These are phyloP conservation scores for Neonectria neomacrospora DNA, from an alignment of 2,329 filamentous ascomycete genomes.

Conservation along the genomic window DNA sequence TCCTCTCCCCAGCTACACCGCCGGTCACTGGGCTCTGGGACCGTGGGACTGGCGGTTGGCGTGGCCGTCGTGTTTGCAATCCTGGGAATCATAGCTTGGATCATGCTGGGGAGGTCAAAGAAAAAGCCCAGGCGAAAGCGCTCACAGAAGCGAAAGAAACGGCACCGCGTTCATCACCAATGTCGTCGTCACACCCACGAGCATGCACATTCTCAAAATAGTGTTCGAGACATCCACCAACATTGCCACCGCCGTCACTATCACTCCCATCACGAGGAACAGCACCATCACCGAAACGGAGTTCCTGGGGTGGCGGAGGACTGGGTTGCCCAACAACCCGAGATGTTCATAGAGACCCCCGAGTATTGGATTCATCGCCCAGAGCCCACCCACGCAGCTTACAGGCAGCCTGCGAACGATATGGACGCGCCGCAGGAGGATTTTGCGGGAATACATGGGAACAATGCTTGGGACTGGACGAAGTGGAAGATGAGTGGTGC, in stretches of 20 bases:
- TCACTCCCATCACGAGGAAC: neutral
- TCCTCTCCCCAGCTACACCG: constrained; percentile 7
- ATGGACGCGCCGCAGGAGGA: constrained; percentile 44
- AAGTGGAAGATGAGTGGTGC: neutral
- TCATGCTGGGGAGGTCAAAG: neutral
- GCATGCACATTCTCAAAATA: neutral
- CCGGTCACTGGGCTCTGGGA: constrained; percentile 5
- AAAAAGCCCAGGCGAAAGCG: too few species aligned
- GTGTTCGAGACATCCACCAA: neutral
- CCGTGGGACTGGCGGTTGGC: constrained; percentile 15
- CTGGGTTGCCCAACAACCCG: constrained; percentile 17
- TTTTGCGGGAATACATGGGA: neutral
- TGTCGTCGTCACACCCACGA: neutral
- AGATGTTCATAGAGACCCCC: constrained; percentile 5
- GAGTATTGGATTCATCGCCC: neutral
- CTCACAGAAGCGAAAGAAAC: neutral
- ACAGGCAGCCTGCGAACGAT: constrained; percentile 23
- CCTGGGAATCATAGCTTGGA: neutral
- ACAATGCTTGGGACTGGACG: neutral
- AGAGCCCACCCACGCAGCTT: constrained; percentile 2
- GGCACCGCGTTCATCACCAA: neutral
- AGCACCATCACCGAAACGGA: neutral
- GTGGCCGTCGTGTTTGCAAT: neutral
- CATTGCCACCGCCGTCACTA: neutral
- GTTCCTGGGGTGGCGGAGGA: neutral